Evolutionary conservation across 805 yeast genomes (phyloP).

Genomic region (Barnettozyma sucrosica): DNA sequence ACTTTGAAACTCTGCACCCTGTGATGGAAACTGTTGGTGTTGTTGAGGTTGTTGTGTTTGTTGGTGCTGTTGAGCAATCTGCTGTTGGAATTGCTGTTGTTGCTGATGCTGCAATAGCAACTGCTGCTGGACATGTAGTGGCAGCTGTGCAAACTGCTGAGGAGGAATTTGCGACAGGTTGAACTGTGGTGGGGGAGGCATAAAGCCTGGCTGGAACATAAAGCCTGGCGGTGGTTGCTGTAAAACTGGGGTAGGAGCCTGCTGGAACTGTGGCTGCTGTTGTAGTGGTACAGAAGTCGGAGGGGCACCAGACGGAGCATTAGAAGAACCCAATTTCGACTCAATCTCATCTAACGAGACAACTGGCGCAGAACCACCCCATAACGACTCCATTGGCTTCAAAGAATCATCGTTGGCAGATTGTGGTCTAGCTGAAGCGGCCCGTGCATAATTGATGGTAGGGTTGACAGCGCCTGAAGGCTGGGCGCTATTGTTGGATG

Average conservation of each 20-base stretch:
- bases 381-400: constrained; percentile 67
- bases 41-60: constrained; percentile 14
- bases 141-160: constrained; percentile 23
- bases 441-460: constrained; percentile 37
- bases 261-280: constrained; percentile 22
- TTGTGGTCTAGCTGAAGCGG: constrained; percentile 27
- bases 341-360: constrained; percentile 77
- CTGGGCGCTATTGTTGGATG: constrained; percentile 1
- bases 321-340: constrained; percentile 46
- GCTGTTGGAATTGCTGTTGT: constrained; percentile 19
- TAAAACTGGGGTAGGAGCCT: constrained; percentile 20
- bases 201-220: constrained; percentile 26
- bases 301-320: neutral
- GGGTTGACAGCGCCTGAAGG: constrained; percentile 21
- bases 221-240: constrained; percentile 23
- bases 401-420: constrained; percentile 34
- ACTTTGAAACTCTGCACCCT: constrained; percentile 15
- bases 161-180: constrained; percentile 22
- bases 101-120: constrained; percentile 24
- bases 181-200: constrained; percentile 26
- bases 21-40: constrained; percentile 14
- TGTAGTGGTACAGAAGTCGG: constrained; percentile 16
- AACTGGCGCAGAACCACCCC: constrained; percentile 38
- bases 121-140: constrained; percentile 28
- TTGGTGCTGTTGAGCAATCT: constrained; percentile 11